A percentile compares a stretch with the other conserved stretches of the same genome.
These are phyloP conservation scores for Elsinoe ampelina DNA, from an alignment of 2,329 filamentous ascomycete species.

Conservation along the genomic window DNA sequence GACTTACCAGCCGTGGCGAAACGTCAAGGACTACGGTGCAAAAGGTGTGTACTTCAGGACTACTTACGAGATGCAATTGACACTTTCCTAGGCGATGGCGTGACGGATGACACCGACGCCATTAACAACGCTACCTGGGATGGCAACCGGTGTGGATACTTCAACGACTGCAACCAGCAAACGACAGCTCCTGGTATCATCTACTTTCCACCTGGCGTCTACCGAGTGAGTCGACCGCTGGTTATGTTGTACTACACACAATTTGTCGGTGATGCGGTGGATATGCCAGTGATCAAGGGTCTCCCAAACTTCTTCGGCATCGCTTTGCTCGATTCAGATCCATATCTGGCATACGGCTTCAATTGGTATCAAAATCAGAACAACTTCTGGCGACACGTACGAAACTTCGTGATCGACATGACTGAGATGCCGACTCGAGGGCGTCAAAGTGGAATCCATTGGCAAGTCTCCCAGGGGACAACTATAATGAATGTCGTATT, in stretches of 20 bases:
- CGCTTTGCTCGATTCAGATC: conserved; percentile 26
- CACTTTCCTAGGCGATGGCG: conserved; percentile 21
- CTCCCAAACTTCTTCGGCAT: conserved; percentile 25
- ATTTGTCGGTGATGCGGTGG: conserved; percentile 20
- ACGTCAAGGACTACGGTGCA: conserved; percentile 36
- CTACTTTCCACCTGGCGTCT: conserved; percentile 52
- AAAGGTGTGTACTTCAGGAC: conserved; percentile 23
- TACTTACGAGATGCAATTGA: neutral
- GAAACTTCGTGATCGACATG: conserved; percentile 49
- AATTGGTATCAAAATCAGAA: conserved; percentile 29
- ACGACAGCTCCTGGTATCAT: conserved; percentile 42
- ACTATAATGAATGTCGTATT: conserved; percentile 52
- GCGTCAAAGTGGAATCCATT: conserved; percentile 49
- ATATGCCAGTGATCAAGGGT: conserved; percentile 21
- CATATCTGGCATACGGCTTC: conserved; percentile 25
- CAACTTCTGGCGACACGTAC: conserved; percentile 49
- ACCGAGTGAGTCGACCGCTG: conserved; percentile 32
- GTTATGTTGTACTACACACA: conserved; percentile 23
- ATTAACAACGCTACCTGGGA: conserved; percentile 27
- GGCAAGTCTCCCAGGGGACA: conserved; percentile 58
- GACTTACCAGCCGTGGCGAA: conserved; percentile 35
- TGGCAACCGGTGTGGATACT: conserved; percentile 23
- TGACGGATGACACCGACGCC: conserved; percentile 25
- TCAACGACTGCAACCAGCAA: conserved; percentile 19
- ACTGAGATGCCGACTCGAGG: conserved; percentile 20